A percentile compares a stretch with the other conserved stretches of the same genome.
phyloP scores from a whole-genome alignment of 768 basidiomycete genomes.

The Tricholoma terreum region DNA sequence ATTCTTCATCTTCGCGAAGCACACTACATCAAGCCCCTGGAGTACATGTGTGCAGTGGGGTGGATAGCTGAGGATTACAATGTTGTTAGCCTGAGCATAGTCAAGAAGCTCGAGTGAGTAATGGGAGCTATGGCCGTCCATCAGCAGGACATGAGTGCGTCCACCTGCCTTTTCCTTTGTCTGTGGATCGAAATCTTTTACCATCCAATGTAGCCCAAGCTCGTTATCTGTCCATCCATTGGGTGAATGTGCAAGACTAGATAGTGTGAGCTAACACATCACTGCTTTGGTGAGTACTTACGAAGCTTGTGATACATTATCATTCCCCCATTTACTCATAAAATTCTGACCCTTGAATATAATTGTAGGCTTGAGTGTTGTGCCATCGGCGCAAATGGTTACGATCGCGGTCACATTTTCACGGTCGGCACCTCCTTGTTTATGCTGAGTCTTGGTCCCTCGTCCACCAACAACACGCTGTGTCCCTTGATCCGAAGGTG shows the following conservation, averaged over 20 bases:
- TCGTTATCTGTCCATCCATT: constrained; percentile 31
- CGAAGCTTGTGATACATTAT: neutral
- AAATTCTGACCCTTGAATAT: too few relatives aligned
- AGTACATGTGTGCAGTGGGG: constrained; percentile 36
- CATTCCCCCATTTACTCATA: too few relatives aligned
- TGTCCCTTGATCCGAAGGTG: constrained; percentile 7
- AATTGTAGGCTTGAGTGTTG: too few relatives aligned
- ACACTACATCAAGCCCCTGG: constrained; percentile 16
- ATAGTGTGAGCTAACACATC: neutral
- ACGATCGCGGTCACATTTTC: neutral
- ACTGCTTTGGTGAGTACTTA: neutral
- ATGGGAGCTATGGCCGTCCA: constrained; percentile 20
- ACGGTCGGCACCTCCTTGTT: neutral
- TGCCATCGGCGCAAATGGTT: too few relatives aligned
- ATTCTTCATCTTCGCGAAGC: constrained; percentile 37
- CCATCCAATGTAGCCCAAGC: constrained; percentile 19
- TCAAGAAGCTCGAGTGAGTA: constrained; percentile 35
- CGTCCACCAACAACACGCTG: neutral
- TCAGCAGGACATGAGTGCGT: constrained; percentile 24
- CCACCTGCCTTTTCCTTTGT: constrained; percentile 33
- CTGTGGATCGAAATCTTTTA: constrained; percentile 26
- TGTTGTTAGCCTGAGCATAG: constrained; percentile 30
- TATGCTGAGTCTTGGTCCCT: too few relatives aligned
- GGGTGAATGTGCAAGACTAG: neutral
- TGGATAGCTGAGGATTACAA: constrained; percentile 35